phyloP scores from a whole-genome alignment of 1,284 basidiomycete species.

The Moniliophthora roreri region DNA sequence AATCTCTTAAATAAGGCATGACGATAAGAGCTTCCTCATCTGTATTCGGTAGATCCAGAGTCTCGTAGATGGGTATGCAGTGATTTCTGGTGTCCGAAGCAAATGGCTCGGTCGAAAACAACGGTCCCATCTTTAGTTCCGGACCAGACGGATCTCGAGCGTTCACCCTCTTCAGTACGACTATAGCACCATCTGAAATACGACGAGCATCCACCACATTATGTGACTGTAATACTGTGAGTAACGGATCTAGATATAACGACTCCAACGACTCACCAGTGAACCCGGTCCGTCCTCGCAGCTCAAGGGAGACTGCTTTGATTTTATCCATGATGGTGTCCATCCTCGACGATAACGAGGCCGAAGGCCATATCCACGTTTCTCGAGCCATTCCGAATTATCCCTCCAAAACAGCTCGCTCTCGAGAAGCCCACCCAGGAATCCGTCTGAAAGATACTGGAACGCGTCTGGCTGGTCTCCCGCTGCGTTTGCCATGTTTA shows the following conservation, averaged over 20 bases:
- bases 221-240: too few species aligned
- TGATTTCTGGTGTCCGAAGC: neutral
- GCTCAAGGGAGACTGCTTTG: neutral
- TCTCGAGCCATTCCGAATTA: slow-evolving; percentile 22
- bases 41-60: neutral
- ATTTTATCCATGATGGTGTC: slow-evolving; percentile 24
- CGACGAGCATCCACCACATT: neutral
- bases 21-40: neutral
- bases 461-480: too few species aligned
- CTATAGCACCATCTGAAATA: neutral
- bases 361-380: slow-evolving; percentile 28
- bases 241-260: too few species aligned
- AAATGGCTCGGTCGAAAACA: neutral
- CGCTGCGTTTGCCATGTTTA: too few species aligned
- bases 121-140: neutral
- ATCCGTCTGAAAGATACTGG: too few species aligned
- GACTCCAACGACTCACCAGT: neutral
- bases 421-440: neutral
- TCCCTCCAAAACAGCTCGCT: slow-evolving; percentile 22
- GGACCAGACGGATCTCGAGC: neutral
- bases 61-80: neutral
- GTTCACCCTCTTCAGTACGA: neutral
- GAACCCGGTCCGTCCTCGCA: neutral
- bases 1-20: slow-evolving; percentile 22
- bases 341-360: slow-evolving; percentile 29